Conservation (phyloP, 2,329 filamentous ascomycete genomes). For the Sphaerulina populicola region DNA sequence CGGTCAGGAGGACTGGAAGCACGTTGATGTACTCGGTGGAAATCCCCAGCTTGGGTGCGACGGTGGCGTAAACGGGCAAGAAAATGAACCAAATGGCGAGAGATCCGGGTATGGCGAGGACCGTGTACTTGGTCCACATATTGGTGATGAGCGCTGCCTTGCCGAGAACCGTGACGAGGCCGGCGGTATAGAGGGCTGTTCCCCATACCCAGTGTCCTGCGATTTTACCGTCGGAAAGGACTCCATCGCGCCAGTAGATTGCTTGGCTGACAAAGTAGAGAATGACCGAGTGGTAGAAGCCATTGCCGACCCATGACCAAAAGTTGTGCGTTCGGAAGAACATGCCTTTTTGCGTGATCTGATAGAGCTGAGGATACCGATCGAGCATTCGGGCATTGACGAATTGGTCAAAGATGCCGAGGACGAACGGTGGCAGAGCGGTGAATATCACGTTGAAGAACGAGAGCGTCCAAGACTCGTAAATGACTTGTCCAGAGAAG, state of each 20-base stretch:
- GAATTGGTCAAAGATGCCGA: conserved; percentile 96
- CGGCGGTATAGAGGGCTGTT: conserved; percentile 84
- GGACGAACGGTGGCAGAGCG: conserved; percentile 80
- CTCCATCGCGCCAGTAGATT: conserved; percentile 74
- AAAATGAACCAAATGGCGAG: conserved; percentile 88
- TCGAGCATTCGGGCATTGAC: conserved; percentile 89
- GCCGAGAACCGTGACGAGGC: conserved; percentile 84
- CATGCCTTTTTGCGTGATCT: conserved; percentile 80
- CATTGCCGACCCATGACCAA: conserved; percentile 83
- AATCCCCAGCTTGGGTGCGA: conserved; percentile 73
- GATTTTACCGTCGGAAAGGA: conserved; percentile 67
- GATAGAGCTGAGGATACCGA: conserved; percentile 91
- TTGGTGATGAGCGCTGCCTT: conserved; percentile 93
- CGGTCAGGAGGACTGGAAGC: conserved; percentile 69
- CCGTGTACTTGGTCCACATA: conserved; percentile 97
- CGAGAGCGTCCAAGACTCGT: conserved; percentile 98
- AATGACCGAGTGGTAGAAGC: conserved; percentile 88
- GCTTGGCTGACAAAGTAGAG: conserved; percentile 79
- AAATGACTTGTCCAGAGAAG: conserved; percentile 95
- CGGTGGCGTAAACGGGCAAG: conserved; percentile 75
- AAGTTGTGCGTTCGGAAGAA: conserved; percentile 95
- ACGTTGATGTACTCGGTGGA: conserved; percentile 80
- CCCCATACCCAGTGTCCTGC: conserved; percentile 98
- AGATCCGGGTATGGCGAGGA: conserved; percentile 89
- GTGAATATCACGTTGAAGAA: conserved; percentile 99